Base-by-base conservation (phyloP, 345 rosid genomes). In the Brassica incana region DNA sequence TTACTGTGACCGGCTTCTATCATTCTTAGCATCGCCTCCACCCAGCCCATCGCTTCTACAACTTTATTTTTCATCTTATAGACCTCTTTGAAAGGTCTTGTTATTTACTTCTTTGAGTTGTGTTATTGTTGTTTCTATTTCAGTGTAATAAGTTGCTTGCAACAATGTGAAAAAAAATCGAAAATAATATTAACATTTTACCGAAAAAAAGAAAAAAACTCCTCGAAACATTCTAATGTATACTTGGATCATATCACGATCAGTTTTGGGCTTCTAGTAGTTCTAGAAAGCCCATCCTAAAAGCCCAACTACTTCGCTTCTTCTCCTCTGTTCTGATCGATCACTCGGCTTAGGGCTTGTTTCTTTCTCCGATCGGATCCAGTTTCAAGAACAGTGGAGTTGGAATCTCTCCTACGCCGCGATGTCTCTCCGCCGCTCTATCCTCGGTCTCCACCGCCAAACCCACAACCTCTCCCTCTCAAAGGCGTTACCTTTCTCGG, bases 401-500 rank as follows among this genome's bases (percentile, higher is more conserved):
- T 0, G 58, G 54, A 36, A 16, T 27, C 73, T 30, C 35, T 73
- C 70, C 59, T 27, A 40, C 70, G 59, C 6, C 70, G 23, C 67
- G 72, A 80, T 80, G 79, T 40, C 83, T 69, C 54, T 80, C 67
- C 83, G 83, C 5, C 83, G 83, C 27, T 16, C 61, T n/a, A 29
- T 80, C 38, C 67, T 80, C 32, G 76, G 59, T 70, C 62, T 80
- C 56, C 76, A 80, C 76, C 79, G 83, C 12, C 76, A 80, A 54
- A 4, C 83, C 62, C 60, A 62, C 20, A 74, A 12, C 8, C 66
- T 70, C 12, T 8, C 72, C 6, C 67, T 64, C 54, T 30, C 62
- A 29, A 75, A 75, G n/a, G 9, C 79, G 5, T 14, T 5, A 30
- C 79, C 79, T 52, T 54, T 80, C 76, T 52, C 76, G 10, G 63